Evolutionary conservation across 768 basidiomycete species (phyloP).

Genomic region (Podaxis sp.): DNA sequence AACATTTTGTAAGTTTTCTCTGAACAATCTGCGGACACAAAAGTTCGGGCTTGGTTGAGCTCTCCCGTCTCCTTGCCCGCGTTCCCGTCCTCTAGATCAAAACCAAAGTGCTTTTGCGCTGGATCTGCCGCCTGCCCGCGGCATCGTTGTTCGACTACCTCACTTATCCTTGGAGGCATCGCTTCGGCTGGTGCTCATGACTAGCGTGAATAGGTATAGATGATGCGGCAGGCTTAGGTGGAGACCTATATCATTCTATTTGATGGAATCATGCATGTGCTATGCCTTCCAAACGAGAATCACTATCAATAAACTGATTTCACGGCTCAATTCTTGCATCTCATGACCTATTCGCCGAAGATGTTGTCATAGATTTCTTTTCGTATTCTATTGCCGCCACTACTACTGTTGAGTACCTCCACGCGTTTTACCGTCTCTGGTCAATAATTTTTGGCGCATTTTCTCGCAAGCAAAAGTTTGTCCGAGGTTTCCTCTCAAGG

Average conservation of each 20-base stretch:
- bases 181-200: slow-evolving; percentile 77
- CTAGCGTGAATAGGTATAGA: slow-evolving; percentile 31
- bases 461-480: background rate
- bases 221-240: slow-evolving; percentile 25
- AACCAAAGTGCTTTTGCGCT: slow-evolving; percentile 38
- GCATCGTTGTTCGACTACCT: slow-evolving; percentile 45
- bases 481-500: slow-evolving; percentile 1
- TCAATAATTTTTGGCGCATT: background rate
- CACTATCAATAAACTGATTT: background rate
- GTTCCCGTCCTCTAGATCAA: slow-evolving; percentile 88
- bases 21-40: slow-evolving; percentile 87
- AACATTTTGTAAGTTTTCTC: slow-evolving; percentile 17
- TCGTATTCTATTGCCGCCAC: background rate
- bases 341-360: background rate
- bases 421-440: background rate
- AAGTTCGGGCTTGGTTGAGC: slow-evolving; percentile 90
- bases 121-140: background rate
- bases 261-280: slow-evolving; percentile 9
- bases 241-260: slow-evolving; percentile 32
- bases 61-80: slow-evolving; percentile 88
- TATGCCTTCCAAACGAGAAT: background rate
- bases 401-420: background rate
- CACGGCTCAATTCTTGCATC: background rate
- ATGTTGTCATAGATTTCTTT: background rate
- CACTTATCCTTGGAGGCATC: slow-evolving; percentile 58